phyloP scores from a whole-genome alignment of 805 yeast genomes.

The Dipodascopsis tothii region DNA sequence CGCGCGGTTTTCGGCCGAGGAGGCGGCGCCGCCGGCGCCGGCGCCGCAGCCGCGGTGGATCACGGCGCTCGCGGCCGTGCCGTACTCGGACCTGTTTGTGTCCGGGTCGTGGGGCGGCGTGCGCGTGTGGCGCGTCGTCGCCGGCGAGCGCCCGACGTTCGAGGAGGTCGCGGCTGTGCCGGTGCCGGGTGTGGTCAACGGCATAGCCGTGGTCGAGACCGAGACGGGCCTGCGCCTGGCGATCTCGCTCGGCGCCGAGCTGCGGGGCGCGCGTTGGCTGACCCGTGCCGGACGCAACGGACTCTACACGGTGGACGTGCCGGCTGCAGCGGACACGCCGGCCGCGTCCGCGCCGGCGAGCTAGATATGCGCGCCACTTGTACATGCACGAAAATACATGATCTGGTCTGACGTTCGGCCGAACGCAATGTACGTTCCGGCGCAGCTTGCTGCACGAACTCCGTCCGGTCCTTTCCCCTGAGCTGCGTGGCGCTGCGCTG shows the following conservation, averaged over 20 bases:
- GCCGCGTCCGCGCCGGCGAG: too few species aligned
- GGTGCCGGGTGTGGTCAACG: constrained; percentile 17
- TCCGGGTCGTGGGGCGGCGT: constrained; percentile 89
- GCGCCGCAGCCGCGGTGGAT: constrained; percentile 75
- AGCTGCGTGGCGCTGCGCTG: too few species aligned
- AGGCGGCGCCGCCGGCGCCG: constrained; percentile 36
- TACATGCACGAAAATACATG: too few species aligned
- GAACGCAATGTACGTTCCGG: too few species aligned
- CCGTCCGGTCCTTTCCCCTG: too few species aligned
- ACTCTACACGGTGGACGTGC: too few species aligned
- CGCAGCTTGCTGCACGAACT: too few species aligned
- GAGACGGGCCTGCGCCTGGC: constrained; percentile 6
- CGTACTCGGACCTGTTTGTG: constrained; percentile 74
- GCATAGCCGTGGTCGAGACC: constrained; percentile 12
- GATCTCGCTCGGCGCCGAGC: constrained; percentile 16
- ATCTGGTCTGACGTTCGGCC: too few species aligned
- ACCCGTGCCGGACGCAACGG: neutral
- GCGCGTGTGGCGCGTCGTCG: constrained; percentile 51
- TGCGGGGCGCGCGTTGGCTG: constrained; percentile 17
- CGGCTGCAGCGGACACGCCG: too few species aligned
- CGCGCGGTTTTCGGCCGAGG: constrained; percentile 48
- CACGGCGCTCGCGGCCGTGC: constrained; percentile 71
- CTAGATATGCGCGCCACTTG: too few species aligned
- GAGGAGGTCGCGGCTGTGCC: constrained; percentile 8
- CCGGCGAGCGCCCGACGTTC: constrained; percentile 4